These are phyloP conservation scores for Neofusicoccum parvum DNA, from an alignment of 2,329 filamentous ascomycete genomes.

Conservation along the genomic window DNA sequence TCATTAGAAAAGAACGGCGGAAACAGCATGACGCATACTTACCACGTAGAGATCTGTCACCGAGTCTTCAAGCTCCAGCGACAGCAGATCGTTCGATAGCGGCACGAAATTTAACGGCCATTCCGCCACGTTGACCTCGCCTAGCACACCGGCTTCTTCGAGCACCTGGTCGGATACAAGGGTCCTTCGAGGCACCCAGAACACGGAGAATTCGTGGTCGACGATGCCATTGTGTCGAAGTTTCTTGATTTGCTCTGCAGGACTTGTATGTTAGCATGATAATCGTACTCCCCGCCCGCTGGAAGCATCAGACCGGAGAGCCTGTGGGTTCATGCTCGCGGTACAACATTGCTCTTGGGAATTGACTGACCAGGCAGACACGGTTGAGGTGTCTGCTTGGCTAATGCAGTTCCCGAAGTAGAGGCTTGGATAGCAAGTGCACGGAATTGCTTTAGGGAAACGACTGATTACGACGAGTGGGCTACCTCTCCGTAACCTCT, in stretches of 20 bases:
- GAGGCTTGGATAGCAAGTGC: conserved; percentile 11
- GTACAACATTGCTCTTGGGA: conserved; percentile 10
- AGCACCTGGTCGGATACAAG: conserved; percentile 87
- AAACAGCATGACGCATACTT: conserved; percentile 29
- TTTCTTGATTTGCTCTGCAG: conserved; percentile 85
- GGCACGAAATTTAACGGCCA: conserved; percentile 89
- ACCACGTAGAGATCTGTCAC: conserved; percentile 85
- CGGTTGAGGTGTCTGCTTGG: background rate
- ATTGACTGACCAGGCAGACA: conserved; percentile 14
- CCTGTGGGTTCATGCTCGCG: conserved; percentile 9
- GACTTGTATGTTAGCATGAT: conserved; percentile 53
- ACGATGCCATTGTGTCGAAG: conserved; percentile 84
- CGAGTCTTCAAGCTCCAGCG: conserved; percentile 83
- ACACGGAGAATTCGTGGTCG: conserved; percentile 94
- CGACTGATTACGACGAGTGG: conserved; percentile 60
- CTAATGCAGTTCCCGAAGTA: conserved; percentile 2
- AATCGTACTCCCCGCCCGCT: conserved; percentile 11
- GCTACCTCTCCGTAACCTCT: conserved; percentile 60
- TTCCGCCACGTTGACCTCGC: conserved; percentile 86
- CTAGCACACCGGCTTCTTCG: conserved; percentile 89
- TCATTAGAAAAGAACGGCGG: conserved; percentile 29
- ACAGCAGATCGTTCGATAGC: conserved; percentile 86
- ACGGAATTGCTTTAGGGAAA: conserved; percentile 53
- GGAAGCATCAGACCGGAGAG: background rate
- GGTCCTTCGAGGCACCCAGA: conserved; percentile 93